A percentile compares a stretch with the other conserved stretches of the same genome.
Evolutionary conservation across 768 basidiomycete genomes (phyloP).

Genomic region (Lactarius sp.): DNA sequence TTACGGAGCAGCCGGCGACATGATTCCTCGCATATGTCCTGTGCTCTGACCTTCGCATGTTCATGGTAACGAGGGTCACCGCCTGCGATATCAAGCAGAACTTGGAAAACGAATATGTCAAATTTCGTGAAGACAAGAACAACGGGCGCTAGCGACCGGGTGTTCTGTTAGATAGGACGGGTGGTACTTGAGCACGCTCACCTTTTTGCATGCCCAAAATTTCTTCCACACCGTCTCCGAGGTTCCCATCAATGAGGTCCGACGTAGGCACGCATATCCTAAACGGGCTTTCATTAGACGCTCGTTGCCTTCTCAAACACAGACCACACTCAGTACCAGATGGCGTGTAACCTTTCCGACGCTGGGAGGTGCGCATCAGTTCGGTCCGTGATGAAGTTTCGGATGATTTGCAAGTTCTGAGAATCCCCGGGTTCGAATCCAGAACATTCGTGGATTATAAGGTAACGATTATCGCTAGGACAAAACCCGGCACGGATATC

Average conservation of each 20-base stretch:
- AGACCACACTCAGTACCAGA: slow-evolving; percentile 1
- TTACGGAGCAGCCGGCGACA: too few relatives aligned
- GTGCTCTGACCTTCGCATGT: too few relatives aligned
- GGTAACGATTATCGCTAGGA: background rate
- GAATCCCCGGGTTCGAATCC: background rate
- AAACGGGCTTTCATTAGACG: background rate
- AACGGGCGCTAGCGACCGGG: too few relatives aligned
- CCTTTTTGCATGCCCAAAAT: too few relatives aligned
- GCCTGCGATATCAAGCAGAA: too few relatives aligned
- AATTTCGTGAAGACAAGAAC: too few relatives aligned
- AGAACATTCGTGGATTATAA: slow-evolving; percentile 1
- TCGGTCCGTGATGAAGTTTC: background rate
- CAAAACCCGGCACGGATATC: background rate
- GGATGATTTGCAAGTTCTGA: background rate
- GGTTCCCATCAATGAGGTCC: background rate
- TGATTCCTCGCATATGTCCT: too few relatives aligned
- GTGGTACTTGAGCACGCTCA: too few relatives aligned
- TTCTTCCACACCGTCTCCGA: background rate
- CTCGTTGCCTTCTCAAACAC: background rate
- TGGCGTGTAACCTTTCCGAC: slow-evolving; percentile 14
- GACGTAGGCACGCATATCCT: slow-evolving; percentile 12
- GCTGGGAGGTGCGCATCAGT: background rate
- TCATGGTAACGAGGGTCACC: too few relatives aligned
- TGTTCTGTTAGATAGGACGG: too few relatives aligned
- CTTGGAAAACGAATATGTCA: too few relatives aligned